Conservation (phyloP, 2,329 filamentous ascomycete genomes). For the Emmonsiellopsis sp. region DNA sequence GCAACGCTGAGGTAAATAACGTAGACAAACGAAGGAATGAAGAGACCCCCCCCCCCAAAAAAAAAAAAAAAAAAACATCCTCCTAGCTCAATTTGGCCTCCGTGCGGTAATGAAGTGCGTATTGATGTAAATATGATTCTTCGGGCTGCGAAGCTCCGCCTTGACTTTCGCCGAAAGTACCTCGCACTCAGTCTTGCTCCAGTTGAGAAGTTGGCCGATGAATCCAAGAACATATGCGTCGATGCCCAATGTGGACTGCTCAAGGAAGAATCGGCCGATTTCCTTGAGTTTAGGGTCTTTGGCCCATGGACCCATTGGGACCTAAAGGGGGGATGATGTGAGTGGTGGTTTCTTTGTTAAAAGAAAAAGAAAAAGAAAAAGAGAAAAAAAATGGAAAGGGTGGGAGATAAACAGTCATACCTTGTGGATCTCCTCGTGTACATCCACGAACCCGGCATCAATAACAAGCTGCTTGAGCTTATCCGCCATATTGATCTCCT, state of each 20-base stretch:
- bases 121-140: constrained; percentile 20
- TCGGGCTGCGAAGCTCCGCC: constrained; percentile 21
- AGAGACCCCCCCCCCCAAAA: too few relatives aligned
- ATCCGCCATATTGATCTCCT: constrained; percentile 17
- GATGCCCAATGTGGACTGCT: constrained; percentile 16
- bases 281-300: constrained; percentile 40
- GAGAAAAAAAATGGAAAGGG: neutral
- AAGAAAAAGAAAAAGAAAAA: neutral
- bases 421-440: constrained; percentile 19
- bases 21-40: too few relatives aligned
- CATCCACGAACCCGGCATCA: constrained; percentile 24
- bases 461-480: constrained; percentile 19
- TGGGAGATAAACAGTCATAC: neutral
- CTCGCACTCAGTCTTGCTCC: constrained; percentile 22
- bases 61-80: neutral
- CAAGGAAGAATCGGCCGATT: constrained; percentile 27
- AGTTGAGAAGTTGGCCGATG: constrained; percentile 21
- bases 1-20: too few relatives aligned
- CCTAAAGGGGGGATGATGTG: constrained; percentile 8
- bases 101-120: neutral
- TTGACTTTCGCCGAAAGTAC: constrained; percentile 23
- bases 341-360: too few relatives aligned
- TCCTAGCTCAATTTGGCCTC: neutral
- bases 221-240: constrained; percentile 17
- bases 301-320: constrained; percentile 27